Conservation (phyloP, 2,329 filamentous ascomycete species). For the Diaporthe ampelina region DNA sequence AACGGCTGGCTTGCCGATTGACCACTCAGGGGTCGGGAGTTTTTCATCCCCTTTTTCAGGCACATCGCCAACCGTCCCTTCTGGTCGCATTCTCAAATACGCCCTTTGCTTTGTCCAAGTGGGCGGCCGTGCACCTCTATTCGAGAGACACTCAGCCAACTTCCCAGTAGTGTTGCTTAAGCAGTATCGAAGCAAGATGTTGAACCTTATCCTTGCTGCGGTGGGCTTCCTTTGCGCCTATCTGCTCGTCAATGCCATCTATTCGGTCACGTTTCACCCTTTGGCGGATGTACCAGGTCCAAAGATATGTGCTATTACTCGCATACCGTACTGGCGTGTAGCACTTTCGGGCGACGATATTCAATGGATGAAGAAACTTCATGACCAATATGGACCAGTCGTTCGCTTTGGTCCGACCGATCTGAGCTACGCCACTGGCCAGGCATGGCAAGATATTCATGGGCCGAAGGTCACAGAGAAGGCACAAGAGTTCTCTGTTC, state of each 20-base stretch:
- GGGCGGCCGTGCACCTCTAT: not conserved
- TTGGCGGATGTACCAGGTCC: constrained; percentile 45
- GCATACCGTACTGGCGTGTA: constrained; percentile 46
- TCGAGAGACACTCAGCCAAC: not conserved
- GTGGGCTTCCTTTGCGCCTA: constrained; percentile 6
- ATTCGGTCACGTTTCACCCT: constrained; percentile 45
- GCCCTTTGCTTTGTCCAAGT: not conserved
- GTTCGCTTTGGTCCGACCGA: constrained; percentile 32
- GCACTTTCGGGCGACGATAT: constrained; percentile 43
- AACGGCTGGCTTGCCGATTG: not conserved
- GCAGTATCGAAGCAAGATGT: not conserved
- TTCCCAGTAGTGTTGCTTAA: not conserved
- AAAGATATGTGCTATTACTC: constrained; percentile 42
- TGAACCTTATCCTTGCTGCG: not conserved
- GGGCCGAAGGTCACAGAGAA: constrained; percentile 41
- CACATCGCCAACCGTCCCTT: not conserved
- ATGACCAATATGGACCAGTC: constrained; percentile 40
- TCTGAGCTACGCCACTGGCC: constrained; percentile 28
- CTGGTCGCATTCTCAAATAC: not conserved
- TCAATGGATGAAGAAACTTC: constrained; percentile 44
- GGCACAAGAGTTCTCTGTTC: constrained; percentile 42
- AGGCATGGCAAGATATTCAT: constrained; percentile 45
- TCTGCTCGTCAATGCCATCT: constrained; percentile 11
- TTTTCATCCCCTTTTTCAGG: not conserved
- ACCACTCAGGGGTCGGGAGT: constrained; percentile 1